A percentile compares a stretch with the other conserved stretches of the same genome.
Conservation (phyloP, 495 filamentous ascomycete species). For the Sphaerosporella brunnea region DNA sequence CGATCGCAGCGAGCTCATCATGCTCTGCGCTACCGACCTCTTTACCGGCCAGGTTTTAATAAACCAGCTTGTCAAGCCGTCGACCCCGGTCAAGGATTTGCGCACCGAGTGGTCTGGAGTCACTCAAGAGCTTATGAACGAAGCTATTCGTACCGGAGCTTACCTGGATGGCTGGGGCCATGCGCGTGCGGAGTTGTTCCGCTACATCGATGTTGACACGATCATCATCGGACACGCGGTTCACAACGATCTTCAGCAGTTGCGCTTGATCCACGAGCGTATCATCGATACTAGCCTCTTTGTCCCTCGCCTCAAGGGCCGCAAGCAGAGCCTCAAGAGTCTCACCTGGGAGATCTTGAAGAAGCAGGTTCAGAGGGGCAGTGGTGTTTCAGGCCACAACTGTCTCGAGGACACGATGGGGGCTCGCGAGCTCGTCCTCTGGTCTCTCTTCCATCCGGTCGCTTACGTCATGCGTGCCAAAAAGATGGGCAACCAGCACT, state of each 20-base stretch:
- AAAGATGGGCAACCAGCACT: no score
- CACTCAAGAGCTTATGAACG: slow-evolving; percentile 1
- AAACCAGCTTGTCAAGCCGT: slow-evolving; percentile 69
- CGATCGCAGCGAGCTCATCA: slow-evolving; percentile 63
- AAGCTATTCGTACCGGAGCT: slow-evolving; percentile 40
- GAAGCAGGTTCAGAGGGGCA: slow-evolving; percentile 25
- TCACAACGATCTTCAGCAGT: slow-evolving; percentile 79
- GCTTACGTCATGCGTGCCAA: no score
- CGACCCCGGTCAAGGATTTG: slow-evolving; percentile 69
- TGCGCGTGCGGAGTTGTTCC: slow-evolving; percentile 57
- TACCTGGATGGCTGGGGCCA: slow-evolving; percentile 39
- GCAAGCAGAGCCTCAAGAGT: slow-evolving; percentile 23
- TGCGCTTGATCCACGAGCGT: slow-evolving; percentile 63
- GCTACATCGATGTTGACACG: slow-evolving; percentile 50
- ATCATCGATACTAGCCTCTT: slow-evolving; percentile 76
- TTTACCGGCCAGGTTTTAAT: slow-evolving; percentile 53
- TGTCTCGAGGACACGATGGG: slow-evolving; percentile 30
- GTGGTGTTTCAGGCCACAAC: slow-evolving; percentile 25
- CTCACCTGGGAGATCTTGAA: slow-evolving; percentile 24
- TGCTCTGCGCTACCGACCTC: slow-evolving; percentile 78
- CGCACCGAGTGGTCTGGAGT: slow-evolving; percentile 88
- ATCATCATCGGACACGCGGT: slow-evolving; percentile 83
- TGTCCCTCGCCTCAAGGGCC: slow-evolving; percentile 38
- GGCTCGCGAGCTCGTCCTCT: slow-evolving; percentile 29
- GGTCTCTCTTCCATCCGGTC: slow-evolving; percentile 14